phyloP scores from a whole-genome alignment of 768 basidiomycete genomes.

The Mycena haematopus region DNA sequence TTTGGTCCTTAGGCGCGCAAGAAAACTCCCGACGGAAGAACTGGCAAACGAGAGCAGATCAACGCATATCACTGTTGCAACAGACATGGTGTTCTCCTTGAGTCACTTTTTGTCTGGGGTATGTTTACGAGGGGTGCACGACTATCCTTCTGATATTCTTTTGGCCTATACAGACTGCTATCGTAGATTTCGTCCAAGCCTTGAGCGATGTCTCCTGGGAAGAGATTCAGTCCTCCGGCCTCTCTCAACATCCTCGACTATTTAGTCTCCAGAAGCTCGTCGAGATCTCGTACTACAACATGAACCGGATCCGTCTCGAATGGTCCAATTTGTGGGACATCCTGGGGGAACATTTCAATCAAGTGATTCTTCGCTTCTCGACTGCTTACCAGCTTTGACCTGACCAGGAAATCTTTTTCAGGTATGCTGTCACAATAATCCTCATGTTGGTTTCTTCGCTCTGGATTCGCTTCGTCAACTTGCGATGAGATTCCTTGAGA shows the following conservation, averaged over 20 bases:
- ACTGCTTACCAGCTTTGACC: slow-evolving; percentile 5
- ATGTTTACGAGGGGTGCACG: slow-evolving; percentile 39
- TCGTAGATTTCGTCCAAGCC: slow-evolving; percentile 96
- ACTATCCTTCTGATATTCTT: slow-evolving; percentile 9
- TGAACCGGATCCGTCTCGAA: slow-evolving; percentile 96
- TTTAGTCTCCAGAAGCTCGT: slow-evolving; percentile 98
- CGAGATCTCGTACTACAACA: slow-evolving; percentile 99
- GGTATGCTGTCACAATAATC: slow-evolving; percentile 99
- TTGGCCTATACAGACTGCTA: slow-evolving; percentile 71
- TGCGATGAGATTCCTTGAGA: slow-evolving; percentile 98
- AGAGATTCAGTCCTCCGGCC: slow-evolving; percentile 96
- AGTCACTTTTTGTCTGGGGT: slow-evolving; percentile 96
- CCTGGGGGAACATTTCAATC: slow-evolving; percentile 97
- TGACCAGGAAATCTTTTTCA: slow-evolving; percentile 39
- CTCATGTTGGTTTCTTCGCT: slow-evolving; percentile 95
- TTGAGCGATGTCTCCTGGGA: slow-evolving; percentile 98
- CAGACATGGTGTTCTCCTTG: slow-evolving; percentile 98
- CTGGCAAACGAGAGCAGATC: slow-evolving; percentile 96
- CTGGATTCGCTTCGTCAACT: slow-evolving; percentile 95
- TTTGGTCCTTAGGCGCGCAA: slow-evolving; percentile 45
- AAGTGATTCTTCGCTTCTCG: slow-evolving; percentile 53
- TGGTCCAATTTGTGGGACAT: slow-evolving; percentile 99
- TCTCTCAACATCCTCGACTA: slow-evolving; percentile 91
- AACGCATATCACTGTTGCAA: slow-evolving; percentile 97
- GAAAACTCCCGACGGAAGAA: slow-evolving; percentile 86